Base-by-base conservation (phyloP, 306 rosid species). In the Acacia crassicarpa region DNA sequence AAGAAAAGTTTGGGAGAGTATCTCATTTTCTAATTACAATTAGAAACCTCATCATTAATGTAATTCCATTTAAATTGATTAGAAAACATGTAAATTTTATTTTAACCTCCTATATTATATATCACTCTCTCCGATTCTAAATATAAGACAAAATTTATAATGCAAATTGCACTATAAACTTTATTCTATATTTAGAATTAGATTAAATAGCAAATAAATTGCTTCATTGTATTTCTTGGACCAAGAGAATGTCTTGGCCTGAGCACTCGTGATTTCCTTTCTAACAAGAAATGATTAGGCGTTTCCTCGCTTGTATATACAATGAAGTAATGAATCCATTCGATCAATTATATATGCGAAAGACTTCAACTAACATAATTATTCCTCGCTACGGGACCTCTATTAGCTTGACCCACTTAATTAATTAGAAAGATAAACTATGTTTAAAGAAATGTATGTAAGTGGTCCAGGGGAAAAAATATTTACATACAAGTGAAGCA, bases 291-390 rank as follows among this genome's bases (percentile, higher is more conserved):
- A 81, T 85, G 82, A 74, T 80, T 14, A 81, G 49, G 79, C 80
- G 79, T 83, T 76, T 83, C 48, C 80, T 53, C 51, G 80, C 35
- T 69, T 83, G 38, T 59, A 76, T 49, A 69, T 67, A 74, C 49
- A 70, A 80, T 68, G 38, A 82, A 62, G 81, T 77, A 79, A 79
- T 66, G 82, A 85, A 89, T 84, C 84, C 81, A 35, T 33, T 66
- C 79, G 81, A 77, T 71, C 54, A 82, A 75, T 78, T 32, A 66
- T 66, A 66, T 82, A 65, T 65, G 22, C 67, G 40, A 77, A 20
- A 67, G 53, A 54, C 85, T 79, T 87, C 49, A 74, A 74, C 83
- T 67, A 81, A 59, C 61, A 61, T 61, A 63, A 75, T 80, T 76
- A 46, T 74, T 53, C 78, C 85, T 41, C 41, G 13, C 74, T 56